These are phyloP conservation scores for Candida hispaniensis DNA, from an alignment of 805 yeast genomes.

Conservation along the genomic window DNA sequence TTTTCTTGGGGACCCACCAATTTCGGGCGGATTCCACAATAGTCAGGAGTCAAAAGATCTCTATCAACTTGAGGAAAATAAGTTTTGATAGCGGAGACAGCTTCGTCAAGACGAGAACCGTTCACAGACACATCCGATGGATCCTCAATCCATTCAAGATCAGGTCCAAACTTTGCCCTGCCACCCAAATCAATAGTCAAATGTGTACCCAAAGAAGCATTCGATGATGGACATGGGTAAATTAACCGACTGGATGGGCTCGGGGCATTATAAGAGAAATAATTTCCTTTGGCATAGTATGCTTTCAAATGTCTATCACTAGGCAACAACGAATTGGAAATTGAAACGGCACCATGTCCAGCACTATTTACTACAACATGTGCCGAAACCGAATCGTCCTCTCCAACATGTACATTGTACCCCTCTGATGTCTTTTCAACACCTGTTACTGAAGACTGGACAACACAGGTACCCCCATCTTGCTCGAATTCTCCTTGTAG, in stretches of 20 bases:
- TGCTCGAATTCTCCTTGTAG: slow-evolving; percentile 44
- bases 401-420: slow-evolving; percentile 21
- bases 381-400: slow-evolving; percentile 28
- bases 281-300: slow-evolving; percentile 76
- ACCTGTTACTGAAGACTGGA: slow-evolving; percentile 47
- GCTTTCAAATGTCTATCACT: slow-evolving; percentile 44
- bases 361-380: slow-evolving; percentile 65
- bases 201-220: slow-evolving; percentile 77
- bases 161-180: slow-evolving; percentile 77
- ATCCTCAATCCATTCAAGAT: slow-evolving; percentile 61
- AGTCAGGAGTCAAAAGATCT: slow-evolving; percentile 49
- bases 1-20: slow-evolving; percentile 36
- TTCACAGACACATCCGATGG: slow-evolving; percentile 27
- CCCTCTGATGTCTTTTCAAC: slow-evolving; percentile 23
- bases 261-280: slow-evolving; percentile 46
- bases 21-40: slow-evolving; percentile 81
- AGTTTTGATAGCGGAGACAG: slow-evolving; percentile 45
- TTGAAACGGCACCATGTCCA: slow-evolving; percentile 63
- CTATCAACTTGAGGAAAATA: slow-evolving; percentile 53
- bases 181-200: slow-evolving; percentile 76
- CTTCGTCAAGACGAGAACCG: slow-evolving; percentile 39
- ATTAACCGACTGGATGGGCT: slow-evolving; percentile 46
- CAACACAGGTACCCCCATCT: slow-evolving; percentile 52
- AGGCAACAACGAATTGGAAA: slow-evolving; percentile 64
- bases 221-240: slow-evolving; percentile 72